A percentile compares a stretch with the other conserved stretches of the same genome.
Conservation (phyloP, 257 asterid genomes). For the Salvia rosmarinus region DNA sequence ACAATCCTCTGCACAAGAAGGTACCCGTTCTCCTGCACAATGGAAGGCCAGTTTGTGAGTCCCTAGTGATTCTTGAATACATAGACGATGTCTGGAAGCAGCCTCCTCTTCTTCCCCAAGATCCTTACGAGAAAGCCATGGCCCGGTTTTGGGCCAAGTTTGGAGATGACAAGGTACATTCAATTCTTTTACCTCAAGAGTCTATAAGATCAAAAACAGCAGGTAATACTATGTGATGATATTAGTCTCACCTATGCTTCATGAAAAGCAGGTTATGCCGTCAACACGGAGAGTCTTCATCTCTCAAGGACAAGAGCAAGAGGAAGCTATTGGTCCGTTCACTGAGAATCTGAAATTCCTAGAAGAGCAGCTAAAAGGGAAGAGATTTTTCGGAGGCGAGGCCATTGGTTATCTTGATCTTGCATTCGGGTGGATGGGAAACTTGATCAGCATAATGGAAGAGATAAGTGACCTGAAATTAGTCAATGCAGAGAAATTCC, state of each 20-base stretch:
- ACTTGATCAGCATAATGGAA: conserved; percentile 48
- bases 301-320: conserved; percentile 46
- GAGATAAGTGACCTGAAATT: conserved; percentile 47
- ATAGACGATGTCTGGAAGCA: conserved; percentile 73
- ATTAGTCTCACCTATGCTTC: not conserved
- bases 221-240: not conserved
- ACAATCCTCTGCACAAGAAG: conserved; percentile 63
- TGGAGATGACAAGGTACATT: conserved; percentile 62
- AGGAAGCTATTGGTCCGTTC: conserved; percentile 41
- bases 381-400: conserved; percentile 65
- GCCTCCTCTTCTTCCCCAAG: conserved; percentile 59
- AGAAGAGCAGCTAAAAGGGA: conserved; percentile 56
- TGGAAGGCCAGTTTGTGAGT: conserved; percentile 69
- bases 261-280: conserved; percentile 45
- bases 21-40: conserved; percentile 74
- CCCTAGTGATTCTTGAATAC: conserved; percentile 75
- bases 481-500: conserved; percentile 50
- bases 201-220: not conserved
- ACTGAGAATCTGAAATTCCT: conserved; percentile 42
- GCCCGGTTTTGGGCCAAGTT: conserved; percentile 80
- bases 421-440: conserved; percentile 59
- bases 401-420: conserved; percentile 63
- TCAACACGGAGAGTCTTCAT: conserved; percentile 45
- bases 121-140: conserved; percentile 63
- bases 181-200: not conserved